A percentile compares a stretch with the other conserved stretches of the same genome.
These are phyloP conservation scores for Arthrinium phaeospermum DNA, from an alignment of 2,329 filamentous ascomycete genomes.

Conservation along the genomic window DNA sequence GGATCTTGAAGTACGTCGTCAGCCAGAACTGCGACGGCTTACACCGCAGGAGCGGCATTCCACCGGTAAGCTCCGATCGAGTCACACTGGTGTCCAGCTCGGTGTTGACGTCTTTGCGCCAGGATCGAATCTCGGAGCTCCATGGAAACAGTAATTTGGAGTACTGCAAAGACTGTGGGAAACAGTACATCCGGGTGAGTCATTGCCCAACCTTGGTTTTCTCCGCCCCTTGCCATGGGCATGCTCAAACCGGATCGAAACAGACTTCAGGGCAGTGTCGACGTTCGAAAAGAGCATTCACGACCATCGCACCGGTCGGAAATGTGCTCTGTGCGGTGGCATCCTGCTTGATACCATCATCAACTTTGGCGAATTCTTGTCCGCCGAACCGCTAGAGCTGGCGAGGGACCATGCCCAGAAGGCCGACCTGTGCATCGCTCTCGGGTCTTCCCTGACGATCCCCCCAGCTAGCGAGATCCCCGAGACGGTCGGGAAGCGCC, in stretches of 20 bases:
- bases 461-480: conserved; percentile 49
- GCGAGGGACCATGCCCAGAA: conserved; percentile 45
- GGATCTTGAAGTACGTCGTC: conserved; percentile 48
- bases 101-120: neutral
- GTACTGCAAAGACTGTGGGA: conserved; percentile 49
- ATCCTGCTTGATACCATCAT: conserved; percentile 50
- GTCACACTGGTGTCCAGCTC: too few species aligned
- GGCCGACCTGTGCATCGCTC: conserved; percentile 51
- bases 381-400: conserved; percentile 36
- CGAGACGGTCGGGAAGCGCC: conserved; percentile 38
- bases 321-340: conserved; percentile 46
- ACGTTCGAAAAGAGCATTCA: conserved; percentile 48
- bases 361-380: conserved; percentile 50
- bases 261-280: conserved; percentile 52
- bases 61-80: conserved; percentile 40
- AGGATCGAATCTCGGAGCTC: conserved; percentile 52
- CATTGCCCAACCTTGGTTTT: neutral
- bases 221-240: neutral
- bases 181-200: conserved; percentile 51
- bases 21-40: conserved; percentile 54
- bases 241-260: neutral
- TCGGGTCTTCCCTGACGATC: conserved; percentile 53
- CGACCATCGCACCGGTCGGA: conserved; percentile 54
- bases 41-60: conserved; percentile 52
- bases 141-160: conserved; percentile 55